A percentile compares a stretch with the other conserved stretches of the same genome.
phyloP scores from a whole-genome alignment of 2,329 filamentous ascomycete genomes.

The Alternaria consortialis region DNA sequence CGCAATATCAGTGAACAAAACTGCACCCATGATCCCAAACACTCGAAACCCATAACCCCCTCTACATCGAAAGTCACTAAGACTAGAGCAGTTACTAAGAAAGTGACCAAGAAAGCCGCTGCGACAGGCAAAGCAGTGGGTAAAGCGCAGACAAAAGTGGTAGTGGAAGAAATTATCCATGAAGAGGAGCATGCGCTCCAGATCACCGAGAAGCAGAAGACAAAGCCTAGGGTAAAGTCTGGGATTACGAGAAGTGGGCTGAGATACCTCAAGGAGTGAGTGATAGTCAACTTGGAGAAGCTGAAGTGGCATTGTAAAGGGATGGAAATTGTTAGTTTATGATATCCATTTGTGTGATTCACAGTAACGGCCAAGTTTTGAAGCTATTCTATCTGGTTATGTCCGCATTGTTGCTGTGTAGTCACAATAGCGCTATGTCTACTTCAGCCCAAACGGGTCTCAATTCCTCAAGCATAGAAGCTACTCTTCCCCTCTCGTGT shows the following conservation, averaged over 20 bases:
- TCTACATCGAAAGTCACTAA: not conserved
- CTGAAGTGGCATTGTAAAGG: not conserved
- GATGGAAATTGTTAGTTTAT: no score
- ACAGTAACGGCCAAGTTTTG: no score
- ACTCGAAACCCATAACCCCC: not conserved
- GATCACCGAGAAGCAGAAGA: not conserved
- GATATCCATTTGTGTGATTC: no score
- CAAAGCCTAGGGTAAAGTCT: not conserved
- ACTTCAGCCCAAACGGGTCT: no score
- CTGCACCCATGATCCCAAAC: conserved; percentile 6
- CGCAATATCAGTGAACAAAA: not conserved
- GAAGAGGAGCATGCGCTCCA: not conserved
- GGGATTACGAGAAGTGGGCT: conserved; percentile 2
- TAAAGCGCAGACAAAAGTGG: not conserved
- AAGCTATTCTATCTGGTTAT: no score
- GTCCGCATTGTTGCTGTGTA: no score
- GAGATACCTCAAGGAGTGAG: not conserved
- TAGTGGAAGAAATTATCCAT: not conserved
- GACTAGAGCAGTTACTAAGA: not conserved
- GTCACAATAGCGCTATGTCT: no score
- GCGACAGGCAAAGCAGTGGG: conserved; percentile 6
- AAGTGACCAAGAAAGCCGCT: conserved; percentile 2
- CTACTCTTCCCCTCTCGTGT: no score
- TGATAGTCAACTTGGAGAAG: not conserved
- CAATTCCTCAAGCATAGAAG: no score